phyloP scores from a whole-genome alignment of 306 rosid species.

The Adenanthera pavonina region DNA sequence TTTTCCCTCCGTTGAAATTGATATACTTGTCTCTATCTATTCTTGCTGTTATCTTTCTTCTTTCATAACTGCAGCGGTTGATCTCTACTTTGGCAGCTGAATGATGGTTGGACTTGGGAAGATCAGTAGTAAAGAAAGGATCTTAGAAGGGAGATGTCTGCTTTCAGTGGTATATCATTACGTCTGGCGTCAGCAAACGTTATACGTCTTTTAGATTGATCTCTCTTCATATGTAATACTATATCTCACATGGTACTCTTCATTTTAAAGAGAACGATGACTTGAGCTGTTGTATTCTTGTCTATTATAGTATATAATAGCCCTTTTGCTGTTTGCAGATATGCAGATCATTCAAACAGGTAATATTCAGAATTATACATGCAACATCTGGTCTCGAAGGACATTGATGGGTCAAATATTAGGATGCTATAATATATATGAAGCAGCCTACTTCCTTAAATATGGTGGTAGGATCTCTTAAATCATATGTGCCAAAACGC shows the following conservation, averaged over 20 bases:
- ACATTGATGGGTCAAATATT: too few species aligned
- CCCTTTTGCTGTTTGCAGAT: too few species aligned
- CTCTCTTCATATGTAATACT: background rate
- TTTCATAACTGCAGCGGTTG: background rate
- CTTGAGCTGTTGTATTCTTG: background rate
- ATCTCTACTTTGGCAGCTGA: constrained; percentile 33
- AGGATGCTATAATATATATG: too few species aligned
- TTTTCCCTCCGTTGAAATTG: constrained; percentile 8
- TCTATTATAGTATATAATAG: too few species aligned
- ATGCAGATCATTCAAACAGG: too few species aligned
- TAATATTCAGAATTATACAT: too few species aligned
- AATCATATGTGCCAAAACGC: too few species aligned
- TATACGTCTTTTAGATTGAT: background rate
- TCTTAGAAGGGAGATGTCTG: constrained; percentile 1
- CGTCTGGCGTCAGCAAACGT: background rate
- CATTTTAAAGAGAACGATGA: background rate
- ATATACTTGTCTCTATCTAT: background rate
- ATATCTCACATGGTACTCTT: background rate
- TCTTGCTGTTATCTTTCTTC: background rate
- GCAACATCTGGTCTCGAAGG: too few species aligned
- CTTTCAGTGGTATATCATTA: background rate
- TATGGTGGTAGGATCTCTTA: too few species aligned
- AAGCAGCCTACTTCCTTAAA: too few species aligned
- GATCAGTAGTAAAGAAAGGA: constrained; percentile 29
- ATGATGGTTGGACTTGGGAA: background rate